Evolutionary conservation across 1,284 basidiomycete species (phyloP), one percentile per base, ranked within the genome.

Genomic region (Apiotrichum mycotoxinovorans): DNA sequence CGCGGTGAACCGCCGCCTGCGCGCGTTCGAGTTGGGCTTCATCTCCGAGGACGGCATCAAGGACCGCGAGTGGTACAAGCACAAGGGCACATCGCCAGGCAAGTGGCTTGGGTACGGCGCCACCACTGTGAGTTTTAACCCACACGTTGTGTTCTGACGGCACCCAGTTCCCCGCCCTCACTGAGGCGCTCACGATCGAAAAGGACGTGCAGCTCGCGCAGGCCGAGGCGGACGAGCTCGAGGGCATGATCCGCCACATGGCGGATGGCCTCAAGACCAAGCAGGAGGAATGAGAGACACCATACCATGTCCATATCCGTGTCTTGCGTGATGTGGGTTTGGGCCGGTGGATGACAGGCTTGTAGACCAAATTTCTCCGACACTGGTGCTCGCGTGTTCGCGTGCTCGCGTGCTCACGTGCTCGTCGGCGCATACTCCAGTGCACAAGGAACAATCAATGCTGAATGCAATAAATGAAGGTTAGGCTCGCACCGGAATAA

Each of bases 21-120:
- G 82, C 34, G 69, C 77, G 3, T 95, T 95, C 66, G 94, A 97
- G 74, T 82, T 82, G 53, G 91, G 90, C 12, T 91, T 97, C 76
- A 86, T 95, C 65, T 85, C 85, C 7, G 80, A 87, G 65, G 83
- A 82, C 22, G 94, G 94, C 0, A 80, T 90, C 50, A 86, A 72
- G 70, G 86, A 87, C 57, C 82, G 89, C 30, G 85, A 89, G 71
- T 94, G 91, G 91, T 94, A 85, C 72, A 81, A 81, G 70, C 89
- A 94, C 76, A 81, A 95, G 51, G 90, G 84, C 41, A 89, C 93
- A 37, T 89, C 91, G 7, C 93, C 94, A 9, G 93, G 92, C 26
- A 87, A 88, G 68, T 93, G 88, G 85, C 82, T 91, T 30, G 89
- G 91, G 4, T 94, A 95, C 69, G 91, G 90, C 33, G 89, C 75